Evolutionary conservation across 2,329 filamentous ascomycete genomes (phyloP).

Genomic region (Aspergillus transmontanensis): DNA sequence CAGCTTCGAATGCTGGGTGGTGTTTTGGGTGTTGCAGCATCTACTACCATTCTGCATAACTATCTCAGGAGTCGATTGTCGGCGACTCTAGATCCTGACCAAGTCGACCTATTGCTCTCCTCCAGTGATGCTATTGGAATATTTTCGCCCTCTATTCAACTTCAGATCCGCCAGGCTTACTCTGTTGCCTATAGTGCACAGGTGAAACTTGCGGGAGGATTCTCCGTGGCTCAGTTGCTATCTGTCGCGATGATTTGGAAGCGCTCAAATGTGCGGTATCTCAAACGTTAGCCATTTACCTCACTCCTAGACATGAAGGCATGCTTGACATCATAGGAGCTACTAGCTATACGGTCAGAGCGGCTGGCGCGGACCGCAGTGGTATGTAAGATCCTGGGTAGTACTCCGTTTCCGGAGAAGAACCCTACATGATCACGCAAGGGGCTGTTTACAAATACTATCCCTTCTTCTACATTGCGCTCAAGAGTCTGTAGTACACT

Average conservation of each 20-base stretch:
- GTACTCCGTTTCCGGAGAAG: neutral
- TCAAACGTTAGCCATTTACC: neutral
- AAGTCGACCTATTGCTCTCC: conserved; percentile 5
- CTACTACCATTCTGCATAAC: conserved; percentile 28
- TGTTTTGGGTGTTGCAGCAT: conserved; percentile 41
- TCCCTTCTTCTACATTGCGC: neutral
- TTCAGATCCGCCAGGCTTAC: conserved; percentile 13
- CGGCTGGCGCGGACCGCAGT: neutral
- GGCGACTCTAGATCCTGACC: neutral
- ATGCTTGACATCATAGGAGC: neutral
- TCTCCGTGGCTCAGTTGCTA: conserved; percentile 15
- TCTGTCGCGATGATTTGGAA: conserved; percentile 22
- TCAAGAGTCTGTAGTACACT: no score
- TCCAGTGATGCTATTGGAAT: conserved; percentile 10
- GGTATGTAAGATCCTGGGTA: neutral
- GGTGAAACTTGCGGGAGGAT: conserved; percentile 21
- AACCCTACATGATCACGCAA: neutral
- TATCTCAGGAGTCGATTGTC: conserved; percentile 10
- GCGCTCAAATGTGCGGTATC: neutral
- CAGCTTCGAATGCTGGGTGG: conserved; percentile 45
- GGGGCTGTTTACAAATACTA: neutral
- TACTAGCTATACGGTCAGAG: no score
- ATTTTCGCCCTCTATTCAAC: conserved; percentile 9
- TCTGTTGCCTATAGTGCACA: conserved; percentile 22
- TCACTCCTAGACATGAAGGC: neutral